Evolutionary conservation across 2,329 filamentous ascomycete species (phyloP), one percentile per base, ranked within the genome.

Genomic region (Bisporella sp.): DNA sequence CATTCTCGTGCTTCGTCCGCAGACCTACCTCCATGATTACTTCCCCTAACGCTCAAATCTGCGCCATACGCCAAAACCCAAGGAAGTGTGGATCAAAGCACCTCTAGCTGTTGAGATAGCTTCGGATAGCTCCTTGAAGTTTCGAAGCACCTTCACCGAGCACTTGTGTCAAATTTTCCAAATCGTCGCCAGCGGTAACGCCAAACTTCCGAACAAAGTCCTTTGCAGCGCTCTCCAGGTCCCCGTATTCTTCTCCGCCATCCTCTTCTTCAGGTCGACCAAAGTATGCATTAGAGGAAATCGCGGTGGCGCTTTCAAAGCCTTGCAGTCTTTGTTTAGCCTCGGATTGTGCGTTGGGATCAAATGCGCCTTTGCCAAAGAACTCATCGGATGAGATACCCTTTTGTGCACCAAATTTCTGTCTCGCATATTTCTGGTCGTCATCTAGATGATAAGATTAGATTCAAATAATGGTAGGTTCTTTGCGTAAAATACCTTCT

Each of bases 341-440:
- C 72, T 96, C 92, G 47, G 82, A 76, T 65, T 93, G 86, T 6
- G 85, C 81, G 49, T 76, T 77, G 37, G 91, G 83, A 66, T 99
- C 91, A 69, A 84, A 97, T 49, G 79, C 73, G 48, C 90, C 89
- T 67, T 93, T 92, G 63, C 92, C 90, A 66, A 99, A 99, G 77
- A 95, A 99, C 67, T 99, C 93, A 68, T 99, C 93, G 0, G 91
- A 96, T 0, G 90, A 96, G 59, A 99, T 99, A 60, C 88, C 88
- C 75, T 97, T 97, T 68, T 99, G 93, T 41, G 71, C 71, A 54
- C 91, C 92, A 64, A 99, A 99, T 69, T 96, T 96, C 64, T 80
- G 74, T 62, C 88, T 87, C 5, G 91, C 89, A 65, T 89, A 95
- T 64, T 81, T 83, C 63, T 96, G 82, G 49, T 85, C 84, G 51